A percentile compares a stretch with the other conserved stretches of the same genome.
Evolutionary conservation across 2,329 filamentous ascomycete species (phyloP).

Genomic region (Penicillium hesseltinei): DNA sequence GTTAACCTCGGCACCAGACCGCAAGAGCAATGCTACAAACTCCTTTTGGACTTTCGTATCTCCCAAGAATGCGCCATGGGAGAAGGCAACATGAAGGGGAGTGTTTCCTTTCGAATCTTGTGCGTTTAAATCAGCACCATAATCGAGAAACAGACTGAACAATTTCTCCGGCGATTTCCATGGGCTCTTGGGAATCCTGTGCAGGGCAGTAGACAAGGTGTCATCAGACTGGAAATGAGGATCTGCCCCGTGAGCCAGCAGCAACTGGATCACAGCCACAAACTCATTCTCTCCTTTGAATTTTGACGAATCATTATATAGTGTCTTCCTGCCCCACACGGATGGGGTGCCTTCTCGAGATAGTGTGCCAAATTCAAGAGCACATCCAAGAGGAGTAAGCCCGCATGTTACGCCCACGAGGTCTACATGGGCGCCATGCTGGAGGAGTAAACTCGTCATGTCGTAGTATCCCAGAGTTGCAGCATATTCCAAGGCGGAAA

Average conservation of each 20-base stretch:
- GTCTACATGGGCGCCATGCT: background rate
- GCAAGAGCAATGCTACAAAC: background rate
- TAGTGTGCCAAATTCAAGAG: background rate
- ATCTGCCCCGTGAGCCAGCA: background rate
- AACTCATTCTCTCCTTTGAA: background rate
- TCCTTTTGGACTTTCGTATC: background rate
- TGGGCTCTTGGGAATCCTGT: background rate
- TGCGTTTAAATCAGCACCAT: background rate
- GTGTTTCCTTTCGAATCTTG: background rate
- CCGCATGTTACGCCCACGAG: background rate
- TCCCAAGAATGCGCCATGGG: background rate
- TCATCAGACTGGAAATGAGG: background rate
- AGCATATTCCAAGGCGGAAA: background rate
- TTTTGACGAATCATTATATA: accelerated
- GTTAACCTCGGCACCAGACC: background rate
- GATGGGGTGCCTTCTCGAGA: background rate
- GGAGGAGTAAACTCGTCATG: background rate
- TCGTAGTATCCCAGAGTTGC: background rate
- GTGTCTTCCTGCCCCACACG: background rate
- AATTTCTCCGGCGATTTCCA: background rate
- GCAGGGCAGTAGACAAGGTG: background rate
- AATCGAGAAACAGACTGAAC: background rate
- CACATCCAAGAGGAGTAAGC: background rate
- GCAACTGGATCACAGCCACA: background rate
- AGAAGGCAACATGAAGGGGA: background rate